Conservation (phyloP, 116 monocot genomes). For the Papilionanthe hybrid region DNA sequence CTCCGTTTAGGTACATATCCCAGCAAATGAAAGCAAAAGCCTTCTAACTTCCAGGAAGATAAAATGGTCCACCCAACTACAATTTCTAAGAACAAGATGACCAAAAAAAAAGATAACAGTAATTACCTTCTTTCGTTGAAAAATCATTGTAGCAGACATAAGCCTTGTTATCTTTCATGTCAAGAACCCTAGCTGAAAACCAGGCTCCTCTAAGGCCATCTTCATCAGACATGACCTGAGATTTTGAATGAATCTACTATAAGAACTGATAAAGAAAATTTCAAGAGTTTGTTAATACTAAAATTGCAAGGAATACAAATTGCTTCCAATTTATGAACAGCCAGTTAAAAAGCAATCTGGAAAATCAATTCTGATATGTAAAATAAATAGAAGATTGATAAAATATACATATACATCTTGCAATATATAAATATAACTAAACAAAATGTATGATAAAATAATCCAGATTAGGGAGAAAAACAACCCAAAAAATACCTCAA, state of each 20-base stretch:
- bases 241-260: not conserved
- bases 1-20: too few relatives aligned
- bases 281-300: not conserved
- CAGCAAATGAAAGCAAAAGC: too few relatives aligned
- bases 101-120: not conserved
- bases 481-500: slow-evolving; percentile 51
- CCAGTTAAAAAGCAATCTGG: too few relatives aligned
- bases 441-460: too few relatives aligned
- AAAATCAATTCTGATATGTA: too few relatives aligned
- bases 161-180: slow-evolving; percentile 66
- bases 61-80: not conserved
- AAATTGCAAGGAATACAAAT: too few relatives aligned
- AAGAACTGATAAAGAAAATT: not conserved
- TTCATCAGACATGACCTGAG: slow-evolving; percentile 58
- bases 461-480: too few relatives aligned
- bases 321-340: too few relatives aligned
- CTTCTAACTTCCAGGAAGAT: not conserved
- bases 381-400: too few relatives aligned
- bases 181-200: slow-evolving; percentile 77
- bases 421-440: too few relatives aligned
- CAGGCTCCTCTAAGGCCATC: slow-evolving; percentile 63
- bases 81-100: not conserved
- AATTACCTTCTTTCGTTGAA: slow-evolving; percentile 55
- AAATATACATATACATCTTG: too few relatives aligned
- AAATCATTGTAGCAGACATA: slow-evolving; percentile 56